phyloP scores from a whole-genome alignment of 2,329 filamentous ascomycete species.

The Myriosclerotinia curreyana region DNA sequence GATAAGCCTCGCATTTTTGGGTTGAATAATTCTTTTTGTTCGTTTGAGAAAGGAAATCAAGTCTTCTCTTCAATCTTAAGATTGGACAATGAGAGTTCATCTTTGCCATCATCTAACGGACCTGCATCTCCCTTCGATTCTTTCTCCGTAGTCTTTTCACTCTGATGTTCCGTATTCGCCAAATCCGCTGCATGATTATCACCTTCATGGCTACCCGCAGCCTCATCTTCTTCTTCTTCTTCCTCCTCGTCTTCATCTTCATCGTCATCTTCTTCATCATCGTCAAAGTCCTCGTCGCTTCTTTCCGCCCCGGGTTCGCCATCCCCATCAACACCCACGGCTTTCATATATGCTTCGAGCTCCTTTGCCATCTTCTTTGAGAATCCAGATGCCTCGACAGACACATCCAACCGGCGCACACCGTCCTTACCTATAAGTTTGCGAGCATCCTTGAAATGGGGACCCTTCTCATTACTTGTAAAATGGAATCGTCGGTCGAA shows the following conservation, averaged over 20 bases:
- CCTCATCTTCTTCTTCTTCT: constrained; percentile 36
- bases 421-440: constrained; percentile 67
- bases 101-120: constrained; percentile 13
- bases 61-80: constrained; percentile 37
- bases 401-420: constrained; percentile 72
- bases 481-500: constrained; percentile 90
- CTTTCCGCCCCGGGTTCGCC: constrained; percentile 37
- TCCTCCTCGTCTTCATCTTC: constrained; percentile 40
- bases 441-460: constrained; percentile 79
- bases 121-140: not conserved
- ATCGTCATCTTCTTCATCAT: constrained; percentile 39
- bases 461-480: constrained; percentile 74
- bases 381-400: constrained; percentile 90
- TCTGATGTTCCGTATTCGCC: not conserved
- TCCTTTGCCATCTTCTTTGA: constrained; percentile 97
- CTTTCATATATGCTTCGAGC: constrained; percentile 83
- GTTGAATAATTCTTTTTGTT: constrained; percentile 1
- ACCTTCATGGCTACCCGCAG: not conserved
- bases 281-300: constrained; percentile 43
- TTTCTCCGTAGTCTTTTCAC: not conserved
- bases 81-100: constrained; percentile 27
- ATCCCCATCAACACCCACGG: constrained; percentile 55
- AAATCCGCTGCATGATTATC: not conserved
- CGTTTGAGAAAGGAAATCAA: constrained; percentile 25
- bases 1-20: not conserved